Conservation (phyloP, 768 basidiomycete species). For the Gautieria morchelliformis region DNA sequence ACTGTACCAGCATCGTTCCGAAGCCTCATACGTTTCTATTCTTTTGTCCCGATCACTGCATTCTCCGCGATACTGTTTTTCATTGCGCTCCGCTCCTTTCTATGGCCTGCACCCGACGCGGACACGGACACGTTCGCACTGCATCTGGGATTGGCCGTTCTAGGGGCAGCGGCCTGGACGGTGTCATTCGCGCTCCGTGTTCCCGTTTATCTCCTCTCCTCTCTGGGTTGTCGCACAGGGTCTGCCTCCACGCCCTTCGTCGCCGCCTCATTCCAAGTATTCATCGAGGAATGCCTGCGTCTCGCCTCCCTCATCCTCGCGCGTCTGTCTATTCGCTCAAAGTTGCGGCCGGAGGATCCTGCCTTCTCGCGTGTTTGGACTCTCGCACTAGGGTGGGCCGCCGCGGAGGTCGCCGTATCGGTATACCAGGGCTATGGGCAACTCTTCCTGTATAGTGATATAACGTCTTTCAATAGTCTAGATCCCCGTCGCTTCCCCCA, state of each 20-base stretch:
- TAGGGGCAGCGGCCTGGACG: constrained; percentile 53
- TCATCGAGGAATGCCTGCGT: constrained; percentile 44
- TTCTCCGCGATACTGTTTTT: neutral
- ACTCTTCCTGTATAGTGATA: constrained; percentile 57
- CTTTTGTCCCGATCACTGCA: neutral
- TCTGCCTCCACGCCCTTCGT: constrained; percentile 29
- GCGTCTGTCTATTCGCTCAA: constrained; percentile 33
- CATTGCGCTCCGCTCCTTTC: neutral
- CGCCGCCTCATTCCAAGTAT: constrained; percentile 36
- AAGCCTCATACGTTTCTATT: neutral
- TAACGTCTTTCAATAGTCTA: constrained; percentile 14
- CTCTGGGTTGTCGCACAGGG: constrained; percentile 22
- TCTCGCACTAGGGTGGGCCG: constrained; percentile 68
- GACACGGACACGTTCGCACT: neutral
- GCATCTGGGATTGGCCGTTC: constrained; percentile 5
- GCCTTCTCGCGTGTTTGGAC: constrained; percentile 68
- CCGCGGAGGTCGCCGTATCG: constrained; percentile 55
- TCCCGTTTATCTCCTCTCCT: constrained; percentile 33
- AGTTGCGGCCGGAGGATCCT: constrained; percentile 22
- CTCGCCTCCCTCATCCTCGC: constrained; percentile 45
- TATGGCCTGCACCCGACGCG: neutral
- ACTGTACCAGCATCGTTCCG: neutral
- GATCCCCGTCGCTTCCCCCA: neutral
- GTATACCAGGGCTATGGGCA: constrained; percentile 65
- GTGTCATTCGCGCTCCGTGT: constrained; percentile 44